Base-by-base conservation (phyloP, 1,284 basidiomycete genomes). In the Cerrena zonata region DNA sequence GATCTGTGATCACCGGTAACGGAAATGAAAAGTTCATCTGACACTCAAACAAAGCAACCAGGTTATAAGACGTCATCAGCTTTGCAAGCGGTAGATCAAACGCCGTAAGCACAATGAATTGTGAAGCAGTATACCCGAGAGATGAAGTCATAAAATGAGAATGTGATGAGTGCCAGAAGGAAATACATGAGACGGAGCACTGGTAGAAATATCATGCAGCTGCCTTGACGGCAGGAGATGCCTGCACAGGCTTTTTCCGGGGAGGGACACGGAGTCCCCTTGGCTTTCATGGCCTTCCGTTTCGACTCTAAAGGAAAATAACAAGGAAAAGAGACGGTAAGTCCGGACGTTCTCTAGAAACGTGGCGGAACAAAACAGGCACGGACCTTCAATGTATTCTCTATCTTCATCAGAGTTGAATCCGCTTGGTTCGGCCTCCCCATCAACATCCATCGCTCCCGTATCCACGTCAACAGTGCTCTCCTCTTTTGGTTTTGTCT, bases 391-490 rank as follows among this genome's bases (percentile, higher is more conserved):
- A 51, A 89, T 72, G 61, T 82, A 86, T 22, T 71, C 70, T 55
- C 65, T 69, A 66, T 90, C 88, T 67, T 86, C 88, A n/a, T 79
- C 81, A 1, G 77, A 77, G 64, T 89, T 73, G 61, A 90, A 90
- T 27, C 47, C 58, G 13, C 65, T 66, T 27, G 55, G 58, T 44
- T 57, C 69, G 7, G 61, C 70, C 54, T 66, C 53, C 12, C 39
- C 66, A 30, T 61, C 66, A 39, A 56, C 54, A 13, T 65, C 64
- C 43, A 57, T 60, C 47, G 61, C 66, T 5, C 61, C 69, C 0
- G 63, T 70, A 50, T 61, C 60, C 42, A 61, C 65, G 23, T 70
- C 74, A 18, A 65, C 67, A 37, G 65, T 69, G n/a, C 64, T 66
- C 19, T 68, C 69, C 21, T 62, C 63, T 39, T 61, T 65, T 24